Evolutionary conservation across 1,284 basidiomycete species (phyloP).

Genomic region (Cystobasidium pallidum): DNA sequence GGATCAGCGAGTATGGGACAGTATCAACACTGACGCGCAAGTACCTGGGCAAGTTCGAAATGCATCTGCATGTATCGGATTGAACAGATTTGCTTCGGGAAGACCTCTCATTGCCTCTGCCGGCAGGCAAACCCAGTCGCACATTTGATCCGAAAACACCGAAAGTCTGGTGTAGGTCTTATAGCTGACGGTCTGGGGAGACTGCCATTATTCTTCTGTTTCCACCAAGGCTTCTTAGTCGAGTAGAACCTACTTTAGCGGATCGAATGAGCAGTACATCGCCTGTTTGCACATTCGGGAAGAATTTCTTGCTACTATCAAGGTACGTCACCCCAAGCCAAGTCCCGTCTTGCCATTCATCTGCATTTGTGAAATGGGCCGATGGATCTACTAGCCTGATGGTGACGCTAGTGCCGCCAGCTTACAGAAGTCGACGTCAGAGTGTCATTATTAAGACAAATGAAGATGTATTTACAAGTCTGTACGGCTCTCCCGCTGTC

Average conservation of each 20-base stretch:
- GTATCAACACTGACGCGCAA: not conserved
- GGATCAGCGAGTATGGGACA: not conserved
- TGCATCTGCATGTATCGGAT: not conserved
- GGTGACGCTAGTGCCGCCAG: not conserved
- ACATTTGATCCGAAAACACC: slow-evolving; percentile 11
- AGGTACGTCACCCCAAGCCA: slow-evolving; percentile 12
- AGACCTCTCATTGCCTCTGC: not conserved
- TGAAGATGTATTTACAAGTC: not conserved
- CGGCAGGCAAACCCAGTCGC: slow-evolving; percentile 16
- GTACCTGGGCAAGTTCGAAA: slow-evolving; percentile 6
- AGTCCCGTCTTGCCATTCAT: not conserved
- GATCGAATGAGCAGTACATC: slow-evolving; percentile 15
- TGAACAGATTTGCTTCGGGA: not conserved
- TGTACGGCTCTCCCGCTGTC: not conserved
- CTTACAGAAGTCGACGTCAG: not conserved
- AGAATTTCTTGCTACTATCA: not conserved
- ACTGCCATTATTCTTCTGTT: not conserved
- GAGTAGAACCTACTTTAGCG: not conserved
- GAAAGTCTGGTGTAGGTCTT: slow-evolving; percentile 1
- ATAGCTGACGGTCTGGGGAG: not conserved
- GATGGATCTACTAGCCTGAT: not conserved
- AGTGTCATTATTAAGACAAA: not conserved
- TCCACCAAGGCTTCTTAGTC: not conserved
- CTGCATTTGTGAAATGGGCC: not conserved
- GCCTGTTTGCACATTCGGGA: not conserved